Evolutionary conservation across 75 land plant species (phyloP), one percentile per base, ranked within the genome.

Genomic region (Selaginella tamariscina): DNA sequence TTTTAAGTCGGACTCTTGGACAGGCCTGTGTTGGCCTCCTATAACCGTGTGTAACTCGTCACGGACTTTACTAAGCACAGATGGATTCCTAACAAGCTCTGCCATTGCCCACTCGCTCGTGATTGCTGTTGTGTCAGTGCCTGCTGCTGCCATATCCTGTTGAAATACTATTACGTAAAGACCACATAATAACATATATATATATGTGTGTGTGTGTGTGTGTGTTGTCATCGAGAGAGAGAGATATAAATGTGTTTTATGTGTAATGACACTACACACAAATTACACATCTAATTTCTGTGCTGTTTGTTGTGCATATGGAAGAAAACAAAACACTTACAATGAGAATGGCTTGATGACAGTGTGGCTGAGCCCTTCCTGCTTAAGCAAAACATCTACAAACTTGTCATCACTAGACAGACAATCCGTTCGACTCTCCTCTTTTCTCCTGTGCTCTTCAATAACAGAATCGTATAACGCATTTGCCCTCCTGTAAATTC

Each of bases 291-390:
- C n/a, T n/a, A n/a, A n/a, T n/a, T n/a, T n/a, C n/a, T n/a, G n/a
- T n/a, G n/a, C n/a, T n/a, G n/a, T n/a, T n/a, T n/a, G n/a, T n/a
- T 39, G 49, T 39, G 11, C 49, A 39, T 5, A 39, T 5, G 49
- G 49, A 39, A 39, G 49, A 39, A 5, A 59, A 27, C 8, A 5
- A 21, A 59, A 23, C 23, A 72, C 65, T 68, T 32, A 73, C 75
- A 32, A 73, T 69, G 54, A 73, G 72, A 70, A 73, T 73, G 21
- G 75, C 30, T 73, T 73, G 27, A 73, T 70, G 21, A 49, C 67
- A 2, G 30, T 73, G 27, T 24, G 18, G 65, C 31, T 64, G 28
- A 74, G 32, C 32, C 0, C 28, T 24, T 29, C 30, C 2, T 74
- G 72, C 31, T n/a, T 33, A 8, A 74, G 73, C 55, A 74, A 65